Base-by-base conservation (phyloP, 805 yeast genomes). In the Candida arabinofermentans region DNA sequence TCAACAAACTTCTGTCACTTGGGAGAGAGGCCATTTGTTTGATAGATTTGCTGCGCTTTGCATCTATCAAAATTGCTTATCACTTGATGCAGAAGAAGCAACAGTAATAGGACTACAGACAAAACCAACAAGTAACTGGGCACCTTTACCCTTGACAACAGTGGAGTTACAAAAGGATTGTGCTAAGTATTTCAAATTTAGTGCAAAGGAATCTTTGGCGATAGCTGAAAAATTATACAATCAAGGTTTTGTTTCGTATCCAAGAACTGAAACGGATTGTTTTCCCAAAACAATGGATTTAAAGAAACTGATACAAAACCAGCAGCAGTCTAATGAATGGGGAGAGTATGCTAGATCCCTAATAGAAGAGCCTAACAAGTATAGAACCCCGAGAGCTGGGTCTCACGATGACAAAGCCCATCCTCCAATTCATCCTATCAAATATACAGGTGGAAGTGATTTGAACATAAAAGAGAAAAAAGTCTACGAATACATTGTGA, bases 371-470 rank as follows among this genome's bases (percentile, higher is more conserved):
- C 67, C 43, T 3, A 72, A 71, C 26, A 72, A 71, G 16, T 85
- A 74, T 54, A 55, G 70, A n/a, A 55, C 55, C 4, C 99, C 99
- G 0, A 66, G 98, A 38, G 71, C 71, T 30, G 99, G 99, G 4
- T 72, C 69, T 10, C 82, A 86, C 57, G 86, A 89, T 57, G 99
- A 93, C 65, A 81, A 88, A 57, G 98, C 99, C 19, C 99, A 93
- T 74, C 98, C 99, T 4, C 97, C 99, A 0, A 93, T 93, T 43
- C 97, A 93, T 62, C 99, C 99, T 0, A 79, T 87, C 9, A 67
- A 65, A 43, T 54, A 49, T 40, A 56, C 54, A 14, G 49, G 50
- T 6, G 52, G 44, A 14, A 43, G 46, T 2, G 39, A 47, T 5
- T 75, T 67, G 49, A 64, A 44, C 10, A 62, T 58, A 1, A 75